Conservation (phyloP, 2,329 filamentous ascomycete genomes). For the Penicillium glabrum region DNA sequence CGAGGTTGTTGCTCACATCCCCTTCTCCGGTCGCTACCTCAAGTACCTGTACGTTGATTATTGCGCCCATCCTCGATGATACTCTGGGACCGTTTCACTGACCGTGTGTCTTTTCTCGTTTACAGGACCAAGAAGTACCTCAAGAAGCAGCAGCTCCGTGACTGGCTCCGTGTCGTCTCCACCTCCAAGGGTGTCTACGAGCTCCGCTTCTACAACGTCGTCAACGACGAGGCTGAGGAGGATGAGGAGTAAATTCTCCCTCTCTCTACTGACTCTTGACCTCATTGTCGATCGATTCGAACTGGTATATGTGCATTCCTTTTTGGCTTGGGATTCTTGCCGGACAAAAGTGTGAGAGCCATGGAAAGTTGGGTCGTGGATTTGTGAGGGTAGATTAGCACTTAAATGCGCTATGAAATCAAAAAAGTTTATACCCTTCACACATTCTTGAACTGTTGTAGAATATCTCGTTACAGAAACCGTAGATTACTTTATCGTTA, state of each 20-base stretch:
- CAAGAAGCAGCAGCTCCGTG: constrained; percentile 99
- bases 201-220: constrained; percentile 99
- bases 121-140: constrained; percentile 99
- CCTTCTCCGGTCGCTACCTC: constrained; percentile 97
- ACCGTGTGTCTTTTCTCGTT: constrained; percentile 2
- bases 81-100: constrained; percentile 1
- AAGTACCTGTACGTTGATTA: constrained; percentile 86
- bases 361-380: constrained; percentile 14
- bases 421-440: constrained; percentile 26
- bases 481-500: neutral
- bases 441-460: neutral
- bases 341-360: constrained; percentile 11
- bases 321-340: constrained; percentile 11
- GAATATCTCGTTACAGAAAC: neutral
- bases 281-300: constrained; percentile 14
- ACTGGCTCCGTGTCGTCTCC: constrained; percentile 99
- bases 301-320: constrained; percentile 11
- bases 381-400: constrained; percentile 21
- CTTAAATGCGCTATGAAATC: constrained; percentile 17
- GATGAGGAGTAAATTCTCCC: constrained; percentile 83
- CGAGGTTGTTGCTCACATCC: constrained; percentile 94
- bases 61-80: neutral
- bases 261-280: constrained; percentile 11
- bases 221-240: constrained; percentile 96
- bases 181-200: constrained; percentile 98